These are phyloP conservation scores for Carex parvula DNA, from an alignment of 176 grass and related monocot genomes.

Conservation along the genomic window DNA sequence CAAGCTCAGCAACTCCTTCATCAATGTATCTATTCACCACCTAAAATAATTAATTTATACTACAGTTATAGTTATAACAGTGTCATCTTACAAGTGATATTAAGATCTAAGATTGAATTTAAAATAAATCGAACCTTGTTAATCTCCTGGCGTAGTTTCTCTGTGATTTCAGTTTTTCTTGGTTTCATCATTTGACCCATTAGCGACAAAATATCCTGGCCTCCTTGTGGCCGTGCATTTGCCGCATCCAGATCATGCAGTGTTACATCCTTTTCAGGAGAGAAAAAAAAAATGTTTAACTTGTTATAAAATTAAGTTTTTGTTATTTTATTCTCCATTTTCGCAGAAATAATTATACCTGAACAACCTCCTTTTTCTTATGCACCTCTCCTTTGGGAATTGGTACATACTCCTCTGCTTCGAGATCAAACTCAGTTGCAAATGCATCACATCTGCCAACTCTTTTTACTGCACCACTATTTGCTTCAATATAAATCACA, in stretches of 20 bases:
- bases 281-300: constrained; percentile 20
- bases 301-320: neutral
- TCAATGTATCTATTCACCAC: constrained; percentile 90
- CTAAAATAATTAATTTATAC: constrained; percentile 33
- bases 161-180: constrained; percentile 93
- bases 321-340: neutral
- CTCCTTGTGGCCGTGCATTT: constrained; percentile 98
- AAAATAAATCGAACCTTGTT: constrained; percentile 59
- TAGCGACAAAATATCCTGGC: constrained; percentile 92
- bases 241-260: constrained; percentile 94
- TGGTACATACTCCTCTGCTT: constrained; percentile 98
- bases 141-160: constrained; percentile 89
- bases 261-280: constrained; percentile 67
- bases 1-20: constrained; percentile 94
- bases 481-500: constrained; percentile 98
- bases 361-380: constrained; percentile 97
- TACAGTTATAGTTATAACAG: neutral
- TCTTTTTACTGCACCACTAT: constrained; percentile 97
- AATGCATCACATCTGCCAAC: constrained; percentile 99
- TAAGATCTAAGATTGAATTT: neutral
- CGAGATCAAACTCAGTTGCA: constrained; percentile 96
- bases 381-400: constrained; percentile 97
- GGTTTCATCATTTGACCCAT: constrained; percentile 99
- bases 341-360: constrained; percentile 39
- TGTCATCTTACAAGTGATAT: constrained; percentile 7